Evolutionary conservation across 768 basidiomycete species (phyloP).

Genomic region (Mrakia hoshinonis): DNA sequence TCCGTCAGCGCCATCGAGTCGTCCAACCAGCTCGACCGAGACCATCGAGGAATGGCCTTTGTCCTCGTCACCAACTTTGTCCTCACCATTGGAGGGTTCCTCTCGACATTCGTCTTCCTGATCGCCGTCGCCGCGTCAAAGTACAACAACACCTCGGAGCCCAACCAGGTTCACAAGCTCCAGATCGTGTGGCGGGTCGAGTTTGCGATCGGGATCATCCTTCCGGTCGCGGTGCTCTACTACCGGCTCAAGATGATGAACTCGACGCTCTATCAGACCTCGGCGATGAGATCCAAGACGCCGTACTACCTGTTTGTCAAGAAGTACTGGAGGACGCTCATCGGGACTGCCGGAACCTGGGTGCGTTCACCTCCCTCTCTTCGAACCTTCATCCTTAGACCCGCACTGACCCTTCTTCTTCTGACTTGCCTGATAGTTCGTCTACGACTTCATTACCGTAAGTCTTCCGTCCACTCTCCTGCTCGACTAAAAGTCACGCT

Average conservation of each 20-base stretch:
- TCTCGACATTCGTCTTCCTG: constrained; percentile 15
- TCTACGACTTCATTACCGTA: constrained; percentile 60
- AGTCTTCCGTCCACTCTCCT: not conserved
- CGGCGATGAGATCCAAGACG: constrained; percentile 39
- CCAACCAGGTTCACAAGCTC: constrained; percentile 25
- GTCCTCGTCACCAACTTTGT: constrained; percentile 70
- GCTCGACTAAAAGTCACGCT: too few relatives aligned
- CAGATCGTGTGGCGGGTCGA: constrained; percentile 32
- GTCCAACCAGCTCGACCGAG: constrained; percentile 59
- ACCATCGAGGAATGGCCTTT: constrained; percentile 59
- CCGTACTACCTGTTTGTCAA: constrained; percentile 56
- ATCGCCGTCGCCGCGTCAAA: constrained; percentile 51
- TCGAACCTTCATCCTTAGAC: not conserved
- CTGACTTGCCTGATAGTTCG: constrained; percentile 19
- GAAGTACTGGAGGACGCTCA: constrained; percentile 59
- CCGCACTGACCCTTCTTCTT: not conserved
- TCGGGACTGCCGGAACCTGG: constrained; percentile 69
- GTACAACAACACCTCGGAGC: constrained; percentile 52
- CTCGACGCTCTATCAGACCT: constrained; percentile 49
- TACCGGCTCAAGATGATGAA: constrained; percentile 67
- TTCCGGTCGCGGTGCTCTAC: constrained; percentile 59
- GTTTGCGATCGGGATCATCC: constrained; percentile 55
- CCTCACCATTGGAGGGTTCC: constrained; percentile 44
- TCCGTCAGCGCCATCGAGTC: constrained; percentile 62
- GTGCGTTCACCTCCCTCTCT: constrained; percentile 39